These are phyloP conservation scores for Venustampulla echinocandica DNA, from an alignment of 495 filamentous ascomycete species.

Conservation along the genomic window DNA sequence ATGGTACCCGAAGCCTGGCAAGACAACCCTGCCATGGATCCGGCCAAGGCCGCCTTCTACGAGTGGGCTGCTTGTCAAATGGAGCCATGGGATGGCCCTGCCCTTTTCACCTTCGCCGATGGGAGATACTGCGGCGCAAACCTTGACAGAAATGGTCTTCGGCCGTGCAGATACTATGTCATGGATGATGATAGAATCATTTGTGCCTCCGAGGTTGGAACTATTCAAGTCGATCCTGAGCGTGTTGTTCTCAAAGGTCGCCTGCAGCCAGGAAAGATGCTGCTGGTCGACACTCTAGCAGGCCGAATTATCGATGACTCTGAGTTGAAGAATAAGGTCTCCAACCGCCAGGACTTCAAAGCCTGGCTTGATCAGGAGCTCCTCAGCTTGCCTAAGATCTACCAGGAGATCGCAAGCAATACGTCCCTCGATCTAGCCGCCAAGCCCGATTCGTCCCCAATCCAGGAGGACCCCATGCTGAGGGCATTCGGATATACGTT, in stretches of 20 bases:
- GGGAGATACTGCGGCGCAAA: conserved; percentile 97
- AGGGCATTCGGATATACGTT: conserved; percentile 93
- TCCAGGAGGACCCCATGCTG: conserved; percentile 81
- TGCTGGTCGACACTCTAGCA: conserved; percentile 91
- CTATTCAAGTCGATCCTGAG: conserved; percentile 87
- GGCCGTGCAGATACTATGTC: conserved; percentile 96
- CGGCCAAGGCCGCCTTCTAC: conserved; percentile 95
- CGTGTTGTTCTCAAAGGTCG: conserved; percentile 89
- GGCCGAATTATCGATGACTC: conserved; percentile 93
- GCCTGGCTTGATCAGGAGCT: conserved; percentile 84
- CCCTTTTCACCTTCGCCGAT: conserved; percentile 96
- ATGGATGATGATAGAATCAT: conserved; percentile 98
- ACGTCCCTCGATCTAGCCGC: conserved; percentile 48
- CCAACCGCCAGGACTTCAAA: conserved; percentile 76
- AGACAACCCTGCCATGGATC: conserved; percentile 85
- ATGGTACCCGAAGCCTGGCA: conserved; percentile 99
- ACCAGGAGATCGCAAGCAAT: conserved; percentile 41
- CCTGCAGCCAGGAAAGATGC: conserved; percentile 92
- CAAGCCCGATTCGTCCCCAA: conserved; percentile 57
- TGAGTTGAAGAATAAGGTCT: conserved; percentile 86
- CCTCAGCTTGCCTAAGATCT: conserved; percentile 69
- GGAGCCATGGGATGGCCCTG: conserved; percentile 99
- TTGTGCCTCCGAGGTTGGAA: conserved; percentile 95
- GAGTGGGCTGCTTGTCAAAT: conserved; percentile 99
- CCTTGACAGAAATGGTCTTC: conserved; percentile 94